These are phyloP conservation scores for Rhizopus delemar DNA, from an alignment of 371 early-diverging fungal genomes.

Conservation along the genomic window DNA sequence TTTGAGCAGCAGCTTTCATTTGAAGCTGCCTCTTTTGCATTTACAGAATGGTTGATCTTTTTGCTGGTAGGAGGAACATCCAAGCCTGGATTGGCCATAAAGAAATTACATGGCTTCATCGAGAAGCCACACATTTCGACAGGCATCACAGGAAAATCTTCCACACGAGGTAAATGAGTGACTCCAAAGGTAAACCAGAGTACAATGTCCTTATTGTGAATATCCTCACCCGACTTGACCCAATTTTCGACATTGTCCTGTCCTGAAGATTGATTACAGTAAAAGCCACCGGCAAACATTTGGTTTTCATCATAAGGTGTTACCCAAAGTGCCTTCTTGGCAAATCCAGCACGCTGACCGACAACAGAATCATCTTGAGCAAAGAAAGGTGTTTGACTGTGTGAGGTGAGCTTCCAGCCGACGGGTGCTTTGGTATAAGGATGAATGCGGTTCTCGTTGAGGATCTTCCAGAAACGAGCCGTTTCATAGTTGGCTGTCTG, in stretches of 20 bases:
- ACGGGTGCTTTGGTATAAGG: slow-evolving; percentile 49
- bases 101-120: slow-evolving; percentile 56
- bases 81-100: slow-evolving; percentile 50
- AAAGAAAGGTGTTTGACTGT: slow-evolving; percentile 40
- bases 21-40: slow-evolving; percentile 11
- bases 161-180: slow-evolving; percentile 54
- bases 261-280: slow-evolving; percentile 51
- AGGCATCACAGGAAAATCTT: slow-evolving; percentile 60
- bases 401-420: slow-evolving; percentile 49
- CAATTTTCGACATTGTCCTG: slow-evolving; percentile 38
- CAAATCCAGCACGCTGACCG: slow-evolving; percentile 52
- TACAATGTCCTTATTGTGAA: slow-evolving; percentile 49
- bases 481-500: slow-evolving; percentile 30
- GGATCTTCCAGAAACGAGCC: slow-evolving; percentile 51
- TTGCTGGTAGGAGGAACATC: slow-evolving; percentile 54
- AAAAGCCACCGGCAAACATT: slow-evolving; percentile 57
- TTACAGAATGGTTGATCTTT: slow-evolving; percentile 42
- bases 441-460: slow-evolving; percentile 44
- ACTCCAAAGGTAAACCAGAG: slow-evolving; percentile 57
- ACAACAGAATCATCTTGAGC: slow-evolving; percentile 50
- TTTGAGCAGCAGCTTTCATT: slow-evolving; percentile 29
- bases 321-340: slow-evolving; percentile 54
- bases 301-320: slow-evolving; percentile 54
- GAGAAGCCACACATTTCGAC: slow-evolving; percentile 52
- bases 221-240: slow-evolving; percentile 32